Base-by-base conservation (phyloP, 2,329 filamentous ascomycete species). In the Trichothecium roseum region DNA sequence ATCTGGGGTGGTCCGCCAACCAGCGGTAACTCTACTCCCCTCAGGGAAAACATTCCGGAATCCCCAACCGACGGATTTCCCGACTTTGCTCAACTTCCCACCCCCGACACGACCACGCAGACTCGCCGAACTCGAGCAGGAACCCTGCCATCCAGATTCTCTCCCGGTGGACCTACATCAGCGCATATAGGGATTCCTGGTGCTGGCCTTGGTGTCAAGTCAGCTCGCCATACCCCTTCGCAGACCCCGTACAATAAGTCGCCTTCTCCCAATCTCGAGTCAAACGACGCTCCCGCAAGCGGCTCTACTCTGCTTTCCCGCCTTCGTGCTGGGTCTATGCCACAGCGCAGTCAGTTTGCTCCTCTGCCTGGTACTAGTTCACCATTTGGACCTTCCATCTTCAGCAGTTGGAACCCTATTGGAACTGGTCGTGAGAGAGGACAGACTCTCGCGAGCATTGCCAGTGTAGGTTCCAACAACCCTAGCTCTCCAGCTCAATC, bases 31-130 rank as follows among this genome's bases (percentile, higher is more conserved):
- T 95, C 89, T 15, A 95, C 89, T 29, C 91, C 91, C 47, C 74
- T 98, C 35, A 85, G 91, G 52, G 91, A 96, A 65, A 95, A 89
- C 45, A 96, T 98, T 42, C 88, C 89, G 44, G 91, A 98, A 63
- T 95, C 89, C 26, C 91, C 91, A 22, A 91, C 84, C 45, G 89
- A 95, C 64, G 89, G 84, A 47, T 96, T 96, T 50, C 88, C 91
- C 39, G 88, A 94, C 58, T 86, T 94, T 55, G 74, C 82, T 44
- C 76, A 79, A 48, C 70, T 84, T 29, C 72, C 82, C 29, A 71
- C 80, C 8, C 73, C 81, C 44, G 73, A 79, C 44, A 71, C 67
- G 39, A 55, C 81, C 41, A 77, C 81, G 37, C 71, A 82, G 49
- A 74, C 78, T 32, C 78, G 91, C 45, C 79, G 91, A 54, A 82